Evolutionary conservation across 257 asterid genomes (phyloP), one percentile per base, ranked within the genome.

Genomic region (Ligustrum vulgare): DNA sequence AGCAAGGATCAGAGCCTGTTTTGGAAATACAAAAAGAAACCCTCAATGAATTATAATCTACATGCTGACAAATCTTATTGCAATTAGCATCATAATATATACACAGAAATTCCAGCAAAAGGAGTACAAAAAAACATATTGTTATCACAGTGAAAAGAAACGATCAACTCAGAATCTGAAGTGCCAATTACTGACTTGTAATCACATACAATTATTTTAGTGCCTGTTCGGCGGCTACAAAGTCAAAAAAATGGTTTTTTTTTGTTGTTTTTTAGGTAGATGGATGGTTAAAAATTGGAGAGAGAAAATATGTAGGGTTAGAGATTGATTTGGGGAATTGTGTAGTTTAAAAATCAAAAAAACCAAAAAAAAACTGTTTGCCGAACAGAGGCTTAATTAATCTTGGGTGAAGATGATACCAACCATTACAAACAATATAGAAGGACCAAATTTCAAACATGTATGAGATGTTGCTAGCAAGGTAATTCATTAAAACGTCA

Each of bases 1-100:
- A 77, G 96, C 95, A 78, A 94, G 96, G 80, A 94, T 94, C 78
- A 94, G 86, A 79, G 96, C 97, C 98, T 94, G 80, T 73, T 41
- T 35, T 23, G 33, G 72, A 71, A 76, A 56, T 28, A 67, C 70
- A 56, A 71, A 74, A 74, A 69, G 60, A 75, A 80, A 78, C n/a
- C 60, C 65, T 71, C 32, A 45, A 25, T 60, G 70, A 69, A n/a
- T 71, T 56, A 35, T 25, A 49, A 45, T 70, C 60, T 4, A 37
- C 25, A 28, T 9, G 16, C 66, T 58, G 33, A 23, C 33, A 22
- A 20, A 9, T 9, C 22, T 58, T 58, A 33, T 58, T 22, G 66
- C 66, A 20, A 9, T 23, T 23, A 58, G 66, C 66, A 23, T 9
- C 66, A 58, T 58, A 20, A 58, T 16, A 58, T 22, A 34, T 18